Conservation (phyloP, 1,284 basidiomycete genomes). For the Sutorius eximius region DNA sequence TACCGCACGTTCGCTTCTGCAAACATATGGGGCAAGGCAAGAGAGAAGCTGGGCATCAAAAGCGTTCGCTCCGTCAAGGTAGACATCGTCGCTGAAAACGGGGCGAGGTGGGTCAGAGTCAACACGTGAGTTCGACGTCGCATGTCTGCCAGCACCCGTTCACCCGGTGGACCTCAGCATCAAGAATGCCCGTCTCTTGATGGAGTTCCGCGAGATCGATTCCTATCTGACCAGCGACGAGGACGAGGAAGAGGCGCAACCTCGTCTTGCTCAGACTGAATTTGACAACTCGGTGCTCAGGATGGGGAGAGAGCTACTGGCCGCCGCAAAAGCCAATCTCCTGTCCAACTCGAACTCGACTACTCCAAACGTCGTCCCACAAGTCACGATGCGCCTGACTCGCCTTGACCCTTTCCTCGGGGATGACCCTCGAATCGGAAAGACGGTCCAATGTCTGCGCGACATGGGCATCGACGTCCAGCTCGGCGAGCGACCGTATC, state of each 20-base stretch:
- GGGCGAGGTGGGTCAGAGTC: conserved; percentile 74
- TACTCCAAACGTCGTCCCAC: conserved; percentile 28
- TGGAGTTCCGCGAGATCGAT: conserved; percentile 80
- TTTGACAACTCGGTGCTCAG: conserved; percentile 72
- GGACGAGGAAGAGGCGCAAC: conserved; percentile 41
- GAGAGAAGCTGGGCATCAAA: neutral
- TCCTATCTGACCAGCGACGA: conserved; percentile 74
- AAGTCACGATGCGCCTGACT: conserved; percentile 65
- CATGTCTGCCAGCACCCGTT: neutral
- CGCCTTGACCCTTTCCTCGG: conserved; percentile 53
- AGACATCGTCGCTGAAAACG: conserved; percentile 76
- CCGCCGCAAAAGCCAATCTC: conserved; percentile 58
- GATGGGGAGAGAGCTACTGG: conserved; percentile 60
- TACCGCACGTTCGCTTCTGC: conserved; percentile 49
- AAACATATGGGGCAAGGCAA: conserved; percentile 10
- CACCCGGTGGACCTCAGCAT: conserved; percentile 44
- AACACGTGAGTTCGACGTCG: conserved; percentile 68
- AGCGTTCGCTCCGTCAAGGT: conserved; percentile 52
- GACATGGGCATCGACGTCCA: conserved; percentile 66
- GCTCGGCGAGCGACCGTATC: conserved; percentile 56
- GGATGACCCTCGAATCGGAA: conserved; percentile 58
- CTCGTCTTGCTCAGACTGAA: conserved; percentile 47
- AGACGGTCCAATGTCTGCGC: conserved; percentile 56
- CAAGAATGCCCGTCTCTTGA: conserved; percentile 70
- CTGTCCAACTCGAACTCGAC: conserved; percentile 12